Evolutionary conservation across 208 protist genomes (phyloP).

Genomic region (Leptomonas seymouri): DNA sequence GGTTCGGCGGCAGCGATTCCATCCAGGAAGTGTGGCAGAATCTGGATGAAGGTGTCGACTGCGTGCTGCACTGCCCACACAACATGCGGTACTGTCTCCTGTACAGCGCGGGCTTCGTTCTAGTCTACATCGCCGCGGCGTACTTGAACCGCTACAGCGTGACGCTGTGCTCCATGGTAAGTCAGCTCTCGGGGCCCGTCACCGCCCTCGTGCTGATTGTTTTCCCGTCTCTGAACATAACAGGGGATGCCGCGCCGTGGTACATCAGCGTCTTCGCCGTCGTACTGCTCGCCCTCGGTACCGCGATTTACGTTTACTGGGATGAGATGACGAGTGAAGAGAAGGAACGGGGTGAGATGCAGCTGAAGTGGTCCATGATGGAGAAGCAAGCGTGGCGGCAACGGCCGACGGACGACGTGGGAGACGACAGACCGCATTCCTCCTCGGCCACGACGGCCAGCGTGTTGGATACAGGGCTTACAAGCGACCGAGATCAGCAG

Average conservation of each 20-base stretch:
- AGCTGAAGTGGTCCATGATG: constrained; percentile 43
- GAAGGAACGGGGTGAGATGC: constrained; percentile 46
- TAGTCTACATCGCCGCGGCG: constrained; percentile 50
- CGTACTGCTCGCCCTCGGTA: constrained; percentile 34
- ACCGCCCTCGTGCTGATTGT: constrained; percentile 55
- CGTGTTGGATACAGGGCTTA: no score
- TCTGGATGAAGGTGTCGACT: constrained; percentile 40
- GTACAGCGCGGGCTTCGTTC: constrained; percentile 56
- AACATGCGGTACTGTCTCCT: constrained; percentile 60
- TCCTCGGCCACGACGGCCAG: no score
- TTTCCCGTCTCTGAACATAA: constrained; percentile 49
- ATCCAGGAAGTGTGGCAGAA: constrained; percentile 40
- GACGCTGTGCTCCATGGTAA: constrained; percentile 70
- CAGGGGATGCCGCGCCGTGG: constrained; percentile 43
- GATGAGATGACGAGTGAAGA: constrained; percentile 44
- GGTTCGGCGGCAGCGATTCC: constrained; percentile 49
- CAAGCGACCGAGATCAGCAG: no score
- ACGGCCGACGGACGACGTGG: no score
- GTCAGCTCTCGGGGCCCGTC: constrained; percentile 51
- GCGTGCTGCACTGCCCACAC: constrained; percentile 46
- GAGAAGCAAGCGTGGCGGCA: constrained; percentile 15
- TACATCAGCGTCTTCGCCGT: constrained; percentile 44
- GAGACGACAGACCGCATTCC: no score
- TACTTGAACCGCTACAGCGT: constrained; percentile 75
- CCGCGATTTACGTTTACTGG: constrained; percentile 58